Evolutionary conservation across 306 rosid genomes (phyloP).

Genomic region (Begonia loranthoides): DNA sequence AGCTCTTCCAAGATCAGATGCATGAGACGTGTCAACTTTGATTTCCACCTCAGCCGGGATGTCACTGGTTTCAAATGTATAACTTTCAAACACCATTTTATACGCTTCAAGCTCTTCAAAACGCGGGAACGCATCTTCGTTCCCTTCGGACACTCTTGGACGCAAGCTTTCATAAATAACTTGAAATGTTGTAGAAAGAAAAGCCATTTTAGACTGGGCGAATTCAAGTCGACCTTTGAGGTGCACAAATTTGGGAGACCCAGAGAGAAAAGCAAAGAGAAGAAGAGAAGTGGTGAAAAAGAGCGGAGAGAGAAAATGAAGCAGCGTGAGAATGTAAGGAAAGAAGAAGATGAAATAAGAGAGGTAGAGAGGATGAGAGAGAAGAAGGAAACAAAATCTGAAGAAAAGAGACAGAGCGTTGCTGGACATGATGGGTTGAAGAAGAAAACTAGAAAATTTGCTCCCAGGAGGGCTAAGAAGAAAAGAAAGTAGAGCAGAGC

Average conservation of each 20-base stretch:
- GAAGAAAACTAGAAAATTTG: neutral
- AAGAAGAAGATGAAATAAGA: constrained; percentile 84
- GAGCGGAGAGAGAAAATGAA: constrained; percentile 86
- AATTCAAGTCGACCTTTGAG: constrained; percentile 14
- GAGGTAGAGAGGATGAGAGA: constrained; percentile 53
- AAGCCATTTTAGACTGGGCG: constrained; percentile 14
- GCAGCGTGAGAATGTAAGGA: constrained; percentile 60
- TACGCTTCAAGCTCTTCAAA: constrained; percentile 69
- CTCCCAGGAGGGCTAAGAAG: neutral
- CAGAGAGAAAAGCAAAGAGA: constrained; percentile 39
- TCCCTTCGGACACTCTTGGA: constrained; percentile 5
- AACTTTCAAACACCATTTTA: constrained; percentile 62
- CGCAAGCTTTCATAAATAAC: constrained; percentile 4
- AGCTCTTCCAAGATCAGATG: neutral
- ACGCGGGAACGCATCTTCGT: constrained; percentile 18
- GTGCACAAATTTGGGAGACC: neutral
- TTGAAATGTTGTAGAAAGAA: constrained; percentile 20
- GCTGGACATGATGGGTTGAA: neutral
- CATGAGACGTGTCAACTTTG: neutral
- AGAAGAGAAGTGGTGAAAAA: constrained; percentile 70
- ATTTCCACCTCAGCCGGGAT: constrained; percentile 28
- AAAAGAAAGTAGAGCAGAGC: neutral
- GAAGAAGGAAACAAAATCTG: constrained; percentile 26
- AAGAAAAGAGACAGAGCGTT: too few relatives aligned
- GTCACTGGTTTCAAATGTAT: constrained; percentile 25